Conservation (phyloP, 2,329 filamentous ascomycete genomes). For the Trichoderma arundinaceum region DNA sequence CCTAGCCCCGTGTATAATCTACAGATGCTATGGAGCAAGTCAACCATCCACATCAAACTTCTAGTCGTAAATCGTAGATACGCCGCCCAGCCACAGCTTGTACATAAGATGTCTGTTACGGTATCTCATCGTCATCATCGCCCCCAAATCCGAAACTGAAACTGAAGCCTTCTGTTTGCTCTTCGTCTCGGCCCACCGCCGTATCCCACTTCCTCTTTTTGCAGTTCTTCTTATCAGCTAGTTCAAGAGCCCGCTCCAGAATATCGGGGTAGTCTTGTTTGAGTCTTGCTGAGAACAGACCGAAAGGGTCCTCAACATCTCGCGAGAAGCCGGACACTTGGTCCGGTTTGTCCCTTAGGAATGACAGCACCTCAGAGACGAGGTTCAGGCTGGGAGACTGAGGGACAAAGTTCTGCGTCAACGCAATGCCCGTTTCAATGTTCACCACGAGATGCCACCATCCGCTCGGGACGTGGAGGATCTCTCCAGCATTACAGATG, state of each 20-base stretch:
- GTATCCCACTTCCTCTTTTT: slow-evolving; percentile 89
- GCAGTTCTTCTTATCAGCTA: slow-evolving; percentile 66
- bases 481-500: slow-evolving; percentile 81
- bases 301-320: slow-evolving; percentile 73
- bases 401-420: slow-evolving; percentile 96
- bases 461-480: slow-evolving; percentile 88
- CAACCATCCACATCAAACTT: background rate
- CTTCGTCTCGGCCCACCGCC: slow-evolving; percentile 58
- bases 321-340: slow-evolving; percentile 86
- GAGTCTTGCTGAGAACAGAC: slow-evolving; percentile 75
- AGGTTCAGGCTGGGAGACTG: slow-evolving; percentile 59
- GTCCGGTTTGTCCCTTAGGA: slow-evolving; percentile 79
- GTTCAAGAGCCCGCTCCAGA: slow-evolving; percentile 67
- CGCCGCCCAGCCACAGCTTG: background rate
- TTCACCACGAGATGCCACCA: slow-evolving; percentile 99
- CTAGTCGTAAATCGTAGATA: background rate
- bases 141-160: slow-evolving; percentile 57
- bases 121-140: slow-evolving; percentile 55
- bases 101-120: slow-evolving; percentile 13
- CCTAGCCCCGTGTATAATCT: background rate
- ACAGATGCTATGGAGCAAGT: background rate
- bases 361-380: slow-evolving; percentile 75
- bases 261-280: slow-evolving; percentile 66
- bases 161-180: slow-evolving; percentile 45
- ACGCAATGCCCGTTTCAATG: slow-evolving; percentile 78